Conservation (phyloP, 352 stramenopile species). For the Nothophytophthora sp. region DNA sequence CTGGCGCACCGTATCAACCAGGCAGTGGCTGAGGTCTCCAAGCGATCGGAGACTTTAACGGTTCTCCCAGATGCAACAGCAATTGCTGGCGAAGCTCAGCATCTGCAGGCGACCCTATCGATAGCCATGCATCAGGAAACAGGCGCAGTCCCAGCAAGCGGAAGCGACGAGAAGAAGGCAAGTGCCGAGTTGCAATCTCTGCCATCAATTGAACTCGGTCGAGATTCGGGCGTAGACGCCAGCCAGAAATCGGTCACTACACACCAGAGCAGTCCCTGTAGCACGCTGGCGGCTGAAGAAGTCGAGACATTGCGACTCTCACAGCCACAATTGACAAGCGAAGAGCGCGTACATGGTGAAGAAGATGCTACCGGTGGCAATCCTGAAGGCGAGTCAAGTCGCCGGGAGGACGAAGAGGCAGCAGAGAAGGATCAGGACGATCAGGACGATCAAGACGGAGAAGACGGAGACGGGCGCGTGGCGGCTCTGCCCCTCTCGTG, state of each 20-base stretch:
- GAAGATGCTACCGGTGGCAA: neutral
- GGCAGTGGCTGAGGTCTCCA: constrained; percentile 42
- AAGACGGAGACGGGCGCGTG: constrained; percentile 34
- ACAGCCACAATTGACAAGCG: constrained; percentile 16
- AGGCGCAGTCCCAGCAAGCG: neutral
- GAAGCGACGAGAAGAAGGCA: neutral
- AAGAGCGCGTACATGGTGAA: constrained; percentile 1
- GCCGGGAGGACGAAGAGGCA: constrained; percentile 11
- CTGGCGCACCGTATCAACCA: constrained; percentile 67
- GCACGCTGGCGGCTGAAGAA: constrained; percentile 22
- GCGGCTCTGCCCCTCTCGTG: constrained; percentile 49
- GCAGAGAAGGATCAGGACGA: constrained; percentile 10
- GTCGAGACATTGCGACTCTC: constrained; percentile 21
- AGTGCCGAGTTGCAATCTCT: neutral
- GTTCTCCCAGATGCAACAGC: neutral
- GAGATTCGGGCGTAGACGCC: constrained; percentile 8
- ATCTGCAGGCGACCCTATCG: neutral
- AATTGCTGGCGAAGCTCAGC: neutral
- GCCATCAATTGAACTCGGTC: constrained; percentile 7
- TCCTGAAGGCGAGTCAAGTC: neutral
- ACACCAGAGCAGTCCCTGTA: constrained; percentile 20
- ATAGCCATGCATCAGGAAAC: neutral
- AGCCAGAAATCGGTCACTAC: neutral
- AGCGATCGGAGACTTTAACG: constrained; percentile 14
- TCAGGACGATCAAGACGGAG: constrained; percentile 22